Base-by-base conservation (phyloP, 768 basidiomycete species). In the Mycena indigotica region DNA sequence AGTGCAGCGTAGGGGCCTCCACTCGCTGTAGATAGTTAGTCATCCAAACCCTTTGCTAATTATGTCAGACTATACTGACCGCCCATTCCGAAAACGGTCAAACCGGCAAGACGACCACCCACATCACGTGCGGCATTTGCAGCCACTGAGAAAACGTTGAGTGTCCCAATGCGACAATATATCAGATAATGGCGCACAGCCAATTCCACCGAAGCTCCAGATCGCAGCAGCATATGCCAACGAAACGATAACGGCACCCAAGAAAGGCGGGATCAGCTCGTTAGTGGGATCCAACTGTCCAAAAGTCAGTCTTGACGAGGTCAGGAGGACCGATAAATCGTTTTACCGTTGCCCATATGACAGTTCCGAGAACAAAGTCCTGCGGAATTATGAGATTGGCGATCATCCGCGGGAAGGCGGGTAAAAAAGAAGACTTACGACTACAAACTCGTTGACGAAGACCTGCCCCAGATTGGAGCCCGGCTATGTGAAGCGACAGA, bases 111-210 rank as follows among this genome's bases (percentile, higher is more conserved):
- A 17, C 81, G 76, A 5, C 72, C 77, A 10, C 80, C 80, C 32
- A 82, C n/a, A 58, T 82, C 80, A 55, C 80, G 77, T 12, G 80
- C 80, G 0, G 78, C 67, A 65, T 82, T 82, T 16, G 78, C 71
- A 15, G 79, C 70, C 29, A 82, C 73, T 79, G 44, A 2, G 52
- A n/a, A 45, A n/a, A n/a, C n/a, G 5, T 52, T 35, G 24, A 53
- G 23, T 8, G 41, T 23, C 15, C 12, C 13, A 13, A n/a, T n/a
- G n/a, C n/a, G n/a, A n/a, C n/a, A n/a, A n/a, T n/a, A 21, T 44
- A 44, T 6, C n/a, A 13, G 41, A 13, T 19, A 44, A 32, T 30
- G 15, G 59, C 61, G 52, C 60, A 79, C 78, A 56, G 2, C 72
- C 70, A 23, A 69, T 67, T 10, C 75, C 72, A 2, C 77, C 56